phyloP scores from a whole-genome alignment of 2,329 filamentous ascomycete genomes.

The Claviceps arundinis region DNA sequence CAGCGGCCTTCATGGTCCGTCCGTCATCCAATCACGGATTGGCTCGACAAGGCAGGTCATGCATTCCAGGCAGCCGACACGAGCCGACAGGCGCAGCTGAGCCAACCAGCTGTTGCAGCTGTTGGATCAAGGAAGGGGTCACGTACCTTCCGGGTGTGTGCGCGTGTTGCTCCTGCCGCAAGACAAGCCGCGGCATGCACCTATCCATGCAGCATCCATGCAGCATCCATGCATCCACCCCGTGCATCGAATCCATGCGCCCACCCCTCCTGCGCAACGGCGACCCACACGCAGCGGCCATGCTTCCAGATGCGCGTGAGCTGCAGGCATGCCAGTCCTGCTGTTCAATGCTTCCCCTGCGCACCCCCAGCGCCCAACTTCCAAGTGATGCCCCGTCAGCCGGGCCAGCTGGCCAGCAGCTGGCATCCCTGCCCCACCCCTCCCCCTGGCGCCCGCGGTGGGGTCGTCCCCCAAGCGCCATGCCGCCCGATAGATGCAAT shows the following conservation, averaged over 20 bases:
- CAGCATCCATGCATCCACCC: background rate
- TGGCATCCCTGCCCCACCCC: background rate
- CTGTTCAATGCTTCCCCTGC: background rate
- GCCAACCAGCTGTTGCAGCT: background rate
- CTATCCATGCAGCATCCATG: background rate
- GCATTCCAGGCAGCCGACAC: background rate
- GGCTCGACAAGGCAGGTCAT: background rate
- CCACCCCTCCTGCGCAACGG: background rate
- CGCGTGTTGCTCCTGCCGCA: background rate
- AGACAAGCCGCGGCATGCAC: background rate
- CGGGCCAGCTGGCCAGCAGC: background rate
- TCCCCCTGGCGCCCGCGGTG: background rate
- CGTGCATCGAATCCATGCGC: background rate
- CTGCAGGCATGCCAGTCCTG: background rate
- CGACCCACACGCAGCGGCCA: background rate
- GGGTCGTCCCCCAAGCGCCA: conserved; percentile 6
- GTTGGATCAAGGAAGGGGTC: background rate
- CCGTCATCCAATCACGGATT: background rate
- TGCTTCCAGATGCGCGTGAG: background rate
- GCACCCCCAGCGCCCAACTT: background rate
- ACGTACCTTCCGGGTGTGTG: background rate
- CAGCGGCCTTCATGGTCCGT: background rate
- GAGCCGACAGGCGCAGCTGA: background rate
- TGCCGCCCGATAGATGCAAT: conserved; percentile 6
- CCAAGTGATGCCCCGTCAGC: background rate